Evolutionary conservation across 2,329 filamentous ascomycete species (phyloP).

Genomic region (Colletotrichum lupini): DNA sequence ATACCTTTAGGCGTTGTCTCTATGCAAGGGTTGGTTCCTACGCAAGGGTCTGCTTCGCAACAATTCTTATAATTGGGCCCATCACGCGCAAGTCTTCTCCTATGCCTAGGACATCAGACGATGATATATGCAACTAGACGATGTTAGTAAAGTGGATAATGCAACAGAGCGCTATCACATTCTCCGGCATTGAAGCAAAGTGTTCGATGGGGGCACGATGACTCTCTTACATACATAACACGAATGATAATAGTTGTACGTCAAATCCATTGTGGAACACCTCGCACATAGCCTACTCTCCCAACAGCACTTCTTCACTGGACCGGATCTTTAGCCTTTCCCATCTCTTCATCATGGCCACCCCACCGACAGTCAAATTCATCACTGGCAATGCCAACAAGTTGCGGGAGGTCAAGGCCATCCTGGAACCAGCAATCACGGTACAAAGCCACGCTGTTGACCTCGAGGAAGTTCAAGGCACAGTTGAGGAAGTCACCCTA

Average conservation of each 20-base stretch:
- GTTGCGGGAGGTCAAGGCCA: conserved; percentile 87
- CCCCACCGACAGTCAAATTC: conserved; percentile 75
- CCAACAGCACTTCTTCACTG: background rate
- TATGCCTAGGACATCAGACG: background rate
- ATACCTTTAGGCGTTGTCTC: background rate
- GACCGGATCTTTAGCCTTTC: too few relatives aligned
- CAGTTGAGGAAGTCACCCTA: conserved; percentile 87
- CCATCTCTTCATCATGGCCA: conserved; percentile 50
- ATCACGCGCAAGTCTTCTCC: background rate
- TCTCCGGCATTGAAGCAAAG: background rate
- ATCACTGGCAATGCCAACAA: conserved; percentile 98
- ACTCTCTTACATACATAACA: background rate
- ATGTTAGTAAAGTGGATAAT: background rate
- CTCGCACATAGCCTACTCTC: background rate
- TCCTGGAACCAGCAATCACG: conserved; percentile 79
- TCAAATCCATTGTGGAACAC: background rate
- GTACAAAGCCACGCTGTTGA: conserved; percentile 82
- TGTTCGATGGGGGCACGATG: background rate
- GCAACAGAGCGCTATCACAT: background rate
- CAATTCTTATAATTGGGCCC: background rate
- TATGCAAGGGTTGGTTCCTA: too few relatives aligned
- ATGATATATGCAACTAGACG: background rate
- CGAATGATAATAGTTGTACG: background rate
- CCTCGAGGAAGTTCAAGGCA: conserved; percentile 90
- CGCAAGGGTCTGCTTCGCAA: background rate